Evolutionary conservation across 768 basidiomycete species (phyloP), one percentile per base, ranked within the genome.

Genomic region (Gloeostereum incarnatum): DNA sequence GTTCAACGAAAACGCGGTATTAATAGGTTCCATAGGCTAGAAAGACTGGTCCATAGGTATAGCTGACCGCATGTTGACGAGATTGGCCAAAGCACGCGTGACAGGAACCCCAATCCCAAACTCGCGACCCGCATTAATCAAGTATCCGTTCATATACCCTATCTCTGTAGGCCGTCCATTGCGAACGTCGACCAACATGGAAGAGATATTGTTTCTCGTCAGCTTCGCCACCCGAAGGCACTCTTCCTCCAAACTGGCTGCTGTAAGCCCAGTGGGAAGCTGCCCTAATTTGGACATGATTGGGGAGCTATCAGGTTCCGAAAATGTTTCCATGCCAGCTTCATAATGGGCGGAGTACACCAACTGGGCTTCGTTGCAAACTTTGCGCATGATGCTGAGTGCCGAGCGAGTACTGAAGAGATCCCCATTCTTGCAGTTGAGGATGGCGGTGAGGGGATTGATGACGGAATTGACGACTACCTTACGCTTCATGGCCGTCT

Each of bases 361-460:
- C 1, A 45, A 47, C 1, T 76, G 65, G 6, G 83, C 84, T 57
- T 98, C 94, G n/a, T 49, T 24, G 46, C 84, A 82, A n/a, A 96
- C 57, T 26, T 61, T 54, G 1, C 49, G 38, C 36, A 76, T 56
- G 25, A 92, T 55, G 18, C 60, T 57, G 2, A 51, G 45, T 2
- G 77, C 68, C 9, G 61, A 57, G 1, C 49, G 36, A 6, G 71
- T 58, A 5, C 54, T 55, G 51, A 85, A 69, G 14, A 94, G 56
- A 1, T 78, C 75, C 13, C 89, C 90, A 53, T 94, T 94, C 36
- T 73, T 68, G 50, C 90, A 84, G 21, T 76, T 75, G 44, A 90
- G 61, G 17, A 97, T 54, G 6, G 88, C 84, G 0, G 91, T 87
- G 40, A 97, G 68, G 2, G 94, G 80, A 51, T 96, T 91, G 56